A percentile compares a stretch with the other conserved stretches of the same genome.
phyloP scores from a whole-genome alignment of 345 rosid genomes.

The Euphorbia lathyris region DNA sequence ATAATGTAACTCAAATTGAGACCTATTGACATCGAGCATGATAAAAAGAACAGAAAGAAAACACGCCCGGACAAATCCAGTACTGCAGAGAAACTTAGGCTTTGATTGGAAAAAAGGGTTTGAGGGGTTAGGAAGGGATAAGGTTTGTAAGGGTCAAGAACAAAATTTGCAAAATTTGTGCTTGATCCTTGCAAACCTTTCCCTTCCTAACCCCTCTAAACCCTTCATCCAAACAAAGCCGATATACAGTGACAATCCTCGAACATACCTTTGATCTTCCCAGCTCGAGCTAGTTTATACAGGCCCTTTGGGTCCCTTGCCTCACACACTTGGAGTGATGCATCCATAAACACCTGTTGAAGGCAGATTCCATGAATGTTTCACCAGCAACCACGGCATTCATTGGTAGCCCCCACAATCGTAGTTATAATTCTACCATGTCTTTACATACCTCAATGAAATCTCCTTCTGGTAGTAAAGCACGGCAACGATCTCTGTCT shows the following conservation, averaged over 20 bases:
- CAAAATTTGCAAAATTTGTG: too few species aligned
- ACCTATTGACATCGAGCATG: neutral
- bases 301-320: slow-evolving; percentile 35
- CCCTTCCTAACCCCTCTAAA: too few species aligned
- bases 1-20: slow-evolving; percentile 27
- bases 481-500: slow-evolving; percentile 30
- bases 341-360: slow-evolving; percentile 36
- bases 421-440: slow-evolving; percentile 6
- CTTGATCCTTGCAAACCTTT: too few species aligned
- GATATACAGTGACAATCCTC: slow-evolving; percentile 11
- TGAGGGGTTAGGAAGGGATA: too few species aligned
- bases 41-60: neutral
- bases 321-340: slow-evolving; percentile 30
- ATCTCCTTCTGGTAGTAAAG: slow-evolving; percentile 24
- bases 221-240: too few species aligned
- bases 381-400: slow-evolving; percentile 7
- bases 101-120: too few species aligned
- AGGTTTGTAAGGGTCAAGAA: too few species aligned
- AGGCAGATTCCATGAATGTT: slow-evolving; percentile 11
- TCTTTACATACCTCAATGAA: slow-evolving; percentile 27
- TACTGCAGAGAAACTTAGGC: too few species aligned
- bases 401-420: neutral
- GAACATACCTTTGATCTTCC: slow-evolving; percentile 29
- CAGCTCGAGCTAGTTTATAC: slow-evolving; percentile 34
- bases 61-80: neutral